Percentiles rank a stretch among this genome's conserved stretches.
phyloP scores from a whole-genome alignment of 495 filamentous ascomycete genomes.

The Chaetomidium leptoderma region DNA sequence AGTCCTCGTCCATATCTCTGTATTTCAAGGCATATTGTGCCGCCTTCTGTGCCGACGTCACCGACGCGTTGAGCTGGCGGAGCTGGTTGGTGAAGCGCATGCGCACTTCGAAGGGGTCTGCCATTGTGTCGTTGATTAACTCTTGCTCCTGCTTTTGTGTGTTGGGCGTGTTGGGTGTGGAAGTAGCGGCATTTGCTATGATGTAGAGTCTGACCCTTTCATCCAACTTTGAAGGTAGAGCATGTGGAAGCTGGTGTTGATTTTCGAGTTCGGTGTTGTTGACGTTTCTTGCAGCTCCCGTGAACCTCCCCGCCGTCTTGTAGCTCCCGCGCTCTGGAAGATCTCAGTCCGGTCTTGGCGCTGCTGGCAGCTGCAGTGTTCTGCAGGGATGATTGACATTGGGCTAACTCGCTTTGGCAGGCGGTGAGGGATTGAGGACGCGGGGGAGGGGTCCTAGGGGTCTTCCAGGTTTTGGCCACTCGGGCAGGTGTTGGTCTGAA shows the following conservation, averaged over 20 bases:
- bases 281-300: too few species aligned
- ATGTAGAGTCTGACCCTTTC: not conserved
- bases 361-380: not conserved
- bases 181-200: not conserved
- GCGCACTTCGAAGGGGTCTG: conserved; percentile 95
- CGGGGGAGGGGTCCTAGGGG: conserved; percentile 5
- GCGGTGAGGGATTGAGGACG: conserved; percentile 8
- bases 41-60: conserved; percentile 83
- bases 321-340: not conserved
- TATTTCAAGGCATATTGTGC: conserved; percentile 93
- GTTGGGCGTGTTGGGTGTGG: not conserved
- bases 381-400: not conserved
- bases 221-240: not conserved
- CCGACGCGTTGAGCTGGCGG: conserved; percentile 81
- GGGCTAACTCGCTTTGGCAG: not conserved
- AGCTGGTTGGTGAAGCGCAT: conserved; percentile 91
- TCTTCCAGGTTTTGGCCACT: not conserved
- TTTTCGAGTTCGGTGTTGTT: not conserved
- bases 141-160: not conserved
- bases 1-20: conserved; percentile 87
- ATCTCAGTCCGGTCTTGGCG: conserved; percentile 6
- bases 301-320: not conserved
- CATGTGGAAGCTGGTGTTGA: not conserved
- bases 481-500: not conserved
- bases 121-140: conserved; percentile 48